These are phyloP conservation scores for Fusarium acutatum DNA, from an alignment of 2,329 filamentous ascomycete species.

Conservation along the genomic window DNA sequence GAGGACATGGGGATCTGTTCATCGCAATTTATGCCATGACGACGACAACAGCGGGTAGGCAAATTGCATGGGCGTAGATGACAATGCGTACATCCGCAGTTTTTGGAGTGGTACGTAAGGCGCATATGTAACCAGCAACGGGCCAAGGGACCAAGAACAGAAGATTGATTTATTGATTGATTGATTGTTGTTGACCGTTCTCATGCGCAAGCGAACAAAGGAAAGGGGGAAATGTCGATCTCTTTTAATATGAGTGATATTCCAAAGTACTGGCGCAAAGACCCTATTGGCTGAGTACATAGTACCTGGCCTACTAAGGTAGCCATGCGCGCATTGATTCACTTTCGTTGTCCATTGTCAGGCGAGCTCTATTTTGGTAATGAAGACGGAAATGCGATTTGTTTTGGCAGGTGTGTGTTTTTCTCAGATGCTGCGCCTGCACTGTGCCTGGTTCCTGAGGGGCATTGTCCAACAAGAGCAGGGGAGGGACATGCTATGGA, in stretches of 20 bases:
- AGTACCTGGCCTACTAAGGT: neutral
- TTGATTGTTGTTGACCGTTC: neutral
- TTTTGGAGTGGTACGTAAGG: conserved; percentile 13
- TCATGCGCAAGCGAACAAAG: conserved; percentile 11
- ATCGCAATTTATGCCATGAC: conserved; percentile 37
- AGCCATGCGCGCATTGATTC: neutral
- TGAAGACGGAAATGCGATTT: conserved; percentile 5
- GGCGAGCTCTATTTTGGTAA: neutral
- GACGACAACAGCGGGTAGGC: conserved; percentile 12
- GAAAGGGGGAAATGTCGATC: conserved; percentile 22
- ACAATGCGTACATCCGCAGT: conserved; percentile 7
- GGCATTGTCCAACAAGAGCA: conserved; percentile 9
- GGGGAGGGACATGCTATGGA: conserved; percentile 13
- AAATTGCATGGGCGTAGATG: conserved; percentile 11
- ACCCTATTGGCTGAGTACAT: neutral
- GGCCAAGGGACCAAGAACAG: conserved; percentile 21
- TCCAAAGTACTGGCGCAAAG: neutral
- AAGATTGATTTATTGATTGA: neutral
- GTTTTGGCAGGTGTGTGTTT: conserved; percentile 20
- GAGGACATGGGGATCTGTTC: conserved; percentile 23
- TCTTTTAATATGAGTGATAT: conserved; percentile 23
- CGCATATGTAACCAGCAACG: conserved; percentile 17
- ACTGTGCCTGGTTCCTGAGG: neutral
- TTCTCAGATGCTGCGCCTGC: neutral
- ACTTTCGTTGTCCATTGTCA: neutral